These are phyloP conservation scores for Ananas comosus DNA, from an alignment of 176 grass and related monocot species.

Conservation along the genomic window DNA sequence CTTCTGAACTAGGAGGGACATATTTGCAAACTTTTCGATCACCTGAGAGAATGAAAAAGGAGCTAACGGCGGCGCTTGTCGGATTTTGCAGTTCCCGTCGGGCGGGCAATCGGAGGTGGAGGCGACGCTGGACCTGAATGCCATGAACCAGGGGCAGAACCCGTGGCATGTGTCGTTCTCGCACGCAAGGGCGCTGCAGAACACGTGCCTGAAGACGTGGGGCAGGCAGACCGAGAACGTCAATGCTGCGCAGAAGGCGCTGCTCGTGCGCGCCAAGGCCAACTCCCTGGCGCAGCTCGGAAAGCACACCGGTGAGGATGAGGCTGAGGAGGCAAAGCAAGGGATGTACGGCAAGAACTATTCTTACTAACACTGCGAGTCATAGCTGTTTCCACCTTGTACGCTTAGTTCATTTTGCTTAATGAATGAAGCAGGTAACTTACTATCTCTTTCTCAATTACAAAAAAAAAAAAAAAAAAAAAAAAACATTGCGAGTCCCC, in stretches of 20 bases:
- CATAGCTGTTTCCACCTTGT: too few relatives aligned
- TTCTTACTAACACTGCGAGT: too few relatives aligned
- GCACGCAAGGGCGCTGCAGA: conserved; percentile 17
- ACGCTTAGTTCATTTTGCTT: too few relatives aligned
- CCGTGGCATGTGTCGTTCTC: conserved; percentile 15
- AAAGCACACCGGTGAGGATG: conserved; percentile 18
- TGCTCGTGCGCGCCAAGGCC: conserved; percentile 16
- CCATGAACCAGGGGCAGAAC: conserved; percentile 21
- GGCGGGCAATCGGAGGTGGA: conserved; percentile 24
- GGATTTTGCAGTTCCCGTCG: conserved; percentile 7
- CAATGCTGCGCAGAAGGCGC: conserved; percentile 8
- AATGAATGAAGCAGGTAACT: too few relatives aligned
- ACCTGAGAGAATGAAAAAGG: not conserved
- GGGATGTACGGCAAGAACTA: conserved; percentile 17
- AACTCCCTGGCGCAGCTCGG: conserved; percentile 19
- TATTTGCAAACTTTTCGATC: too few relatives aligned
- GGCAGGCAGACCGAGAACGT: conserved; percentile 7
- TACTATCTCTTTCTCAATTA: too few relatives aligned
- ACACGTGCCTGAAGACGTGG: conserved; percentile 25
- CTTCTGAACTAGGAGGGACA: too few relatives aligned
- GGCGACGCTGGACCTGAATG: conserved; percentile 14
- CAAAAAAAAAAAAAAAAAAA: too few relatives aligned
- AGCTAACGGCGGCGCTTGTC: not conserved
- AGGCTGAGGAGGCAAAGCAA: conserved; percentile 10
- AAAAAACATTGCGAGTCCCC: not conserved